A percentile compares a stretch with the other conserved stretches of the same genome.
phyloP scores from a whole-genome alignment of 2,329 filamentous ascomycete genomes.

The Arthroderma sp. region DNA sequence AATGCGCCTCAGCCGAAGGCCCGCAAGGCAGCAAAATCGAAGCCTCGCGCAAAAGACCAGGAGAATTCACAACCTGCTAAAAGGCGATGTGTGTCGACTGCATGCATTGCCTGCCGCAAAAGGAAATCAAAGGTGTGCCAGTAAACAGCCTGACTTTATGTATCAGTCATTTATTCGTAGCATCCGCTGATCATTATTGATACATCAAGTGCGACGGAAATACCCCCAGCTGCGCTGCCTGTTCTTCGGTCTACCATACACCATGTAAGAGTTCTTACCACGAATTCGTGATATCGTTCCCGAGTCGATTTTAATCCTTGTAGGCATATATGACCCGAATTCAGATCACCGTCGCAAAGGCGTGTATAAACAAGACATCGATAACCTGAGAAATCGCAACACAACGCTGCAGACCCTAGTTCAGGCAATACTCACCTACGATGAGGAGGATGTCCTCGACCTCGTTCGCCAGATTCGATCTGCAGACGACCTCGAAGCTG shows the following conservation, averaged over 20 bases:
- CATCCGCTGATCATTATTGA: not conserved
- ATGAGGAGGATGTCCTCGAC: conserved; percentile 70
- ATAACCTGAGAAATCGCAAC: conserved; percentile 72
- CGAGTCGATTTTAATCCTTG: not conserved
- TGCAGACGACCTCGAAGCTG: conserved; percentile 59
- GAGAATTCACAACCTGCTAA: conserved; percentile 34
- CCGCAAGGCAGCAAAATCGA: conserved; percentile 14
- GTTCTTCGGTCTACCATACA: conserved; percentile 68
- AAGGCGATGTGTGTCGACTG: conserved; percentile 69
- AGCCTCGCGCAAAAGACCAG: conserved; percentile 19
- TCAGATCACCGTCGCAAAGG: conserved; percentile 93
- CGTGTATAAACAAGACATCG: conserved; percentile 87
- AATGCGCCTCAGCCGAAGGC: conserved; percentile 10
- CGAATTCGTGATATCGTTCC: not conserved
- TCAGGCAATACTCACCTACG: conserved; percentile 80
- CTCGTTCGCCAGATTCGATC: conserved; percentile 79
- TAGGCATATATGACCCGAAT: conserved; percentile 85
- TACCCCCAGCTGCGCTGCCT: conserved; percentile 84
- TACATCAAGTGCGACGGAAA: conserved; percentile 64
- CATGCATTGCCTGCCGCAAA: conserved; percentile 65
- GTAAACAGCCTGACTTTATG: not conserved
- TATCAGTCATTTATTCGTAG: not conserved
- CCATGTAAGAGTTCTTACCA: conserved; percentile 20
- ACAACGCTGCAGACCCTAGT: conserved; percentile 86
- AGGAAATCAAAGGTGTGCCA: conserved; percentile 55